Base-by-base conservation (phyloP, 192 early-diverging fungal genomes). In the Entomortierella beljakovae region DNA sequence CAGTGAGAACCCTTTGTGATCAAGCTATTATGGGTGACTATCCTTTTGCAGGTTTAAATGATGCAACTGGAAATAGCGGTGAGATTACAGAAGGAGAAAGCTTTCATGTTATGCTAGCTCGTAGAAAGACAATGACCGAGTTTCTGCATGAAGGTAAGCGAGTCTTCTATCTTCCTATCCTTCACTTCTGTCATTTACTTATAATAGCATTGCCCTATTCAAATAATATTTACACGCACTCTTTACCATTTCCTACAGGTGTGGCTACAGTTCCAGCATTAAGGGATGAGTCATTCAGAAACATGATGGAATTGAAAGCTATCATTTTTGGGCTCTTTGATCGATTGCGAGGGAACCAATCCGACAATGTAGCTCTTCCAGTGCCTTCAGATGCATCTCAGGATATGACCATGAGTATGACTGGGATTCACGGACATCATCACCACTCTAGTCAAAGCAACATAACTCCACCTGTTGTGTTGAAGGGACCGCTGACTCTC, bases 21-120 rank as follows among this genome's bases (percentile, higher is more conserved):
- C 84, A 85, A n/a, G 86, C 80, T 48, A 59, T 85, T 28, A 40
- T 87, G 22, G 86, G 86, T 13, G 86, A 83, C 0, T 87, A 87
- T 64, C 86, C 86, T 26, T 87, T 87, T 65, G 86, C 82, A 26
- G 80, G 82, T 7, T 66, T 83, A 16, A 83, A 80, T 23, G 82
- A 83, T 4, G 80, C 83, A 9, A 82, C 83, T 1, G 72, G 80
- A 2, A 82, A 72, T 8, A 83, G 82, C 11, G 84, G 84, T 4
- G 86, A 87, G 37, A 71, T 85, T 29, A 65, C 79, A 32, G 82
- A 83, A 26, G 86, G 86, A 5, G 86, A 85, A 33, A 82, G 81
- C 38, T 70, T 81, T n/a, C 81, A 81, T 40, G 67, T 84, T 7
- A 74, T 85, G 42, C 64, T 87, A 8, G 64, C 86, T 13, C 73